A percentile compares a stretch with the other conserved stretches of the same genome.
Evolutionary conservation across 495 filamentous ascomycete species (phyloP).

Genomic region (Podospora pseudocomata): DNA sequence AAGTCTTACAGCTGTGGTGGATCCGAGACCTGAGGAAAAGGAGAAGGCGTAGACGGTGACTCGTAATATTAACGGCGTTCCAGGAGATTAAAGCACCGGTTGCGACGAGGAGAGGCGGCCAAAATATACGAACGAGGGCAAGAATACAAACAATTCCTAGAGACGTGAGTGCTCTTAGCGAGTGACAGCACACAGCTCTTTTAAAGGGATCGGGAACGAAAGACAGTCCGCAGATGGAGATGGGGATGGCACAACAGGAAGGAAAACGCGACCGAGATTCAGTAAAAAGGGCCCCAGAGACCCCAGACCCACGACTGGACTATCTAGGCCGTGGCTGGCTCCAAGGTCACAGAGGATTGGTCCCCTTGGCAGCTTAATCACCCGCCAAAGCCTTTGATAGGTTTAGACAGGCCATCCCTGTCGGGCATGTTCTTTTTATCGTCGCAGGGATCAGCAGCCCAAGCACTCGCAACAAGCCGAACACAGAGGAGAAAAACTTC

Average conservation of each 20-base stretch:
- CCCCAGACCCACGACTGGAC: conserved; percentile 15
- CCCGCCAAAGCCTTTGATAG: conserved; percentile 15
- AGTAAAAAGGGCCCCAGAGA: conserved; percentile 14
- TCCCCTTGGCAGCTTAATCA: conserved; percentile 13
- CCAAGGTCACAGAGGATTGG: conserved; percentile 22
- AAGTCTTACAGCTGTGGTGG: conserved; percentile 3
- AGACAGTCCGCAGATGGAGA: conserved; percentile 16
- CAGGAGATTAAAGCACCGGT: conserved; percentile 8
- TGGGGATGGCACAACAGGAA: conserved; percentile 11
- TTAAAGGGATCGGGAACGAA: conserved; percentile 2
- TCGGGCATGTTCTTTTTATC: conserved; percentile 6
- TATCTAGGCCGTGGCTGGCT: conserved; percentile 19
- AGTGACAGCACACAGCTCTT: conserved; percentile 28
- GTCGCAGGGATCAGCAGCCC: conserved; percentile 13
- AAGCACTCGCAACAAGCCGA: conserved; percentile 1
- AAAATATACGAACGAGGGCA: conserved; percentile 22
- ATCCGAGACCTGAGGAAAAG: conserved; percentile 14
- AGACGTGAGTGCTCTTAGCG: conserved; percentile 22
- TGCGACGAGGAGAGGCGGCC: conserved; percentile 6
- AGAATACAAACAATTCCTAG: conserved; percentile 15
- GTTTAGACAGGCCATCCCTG: conserved; percentile 1
- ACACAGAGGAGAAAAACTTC: neutral
- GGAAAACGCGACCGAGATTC: conserved; percentile 20
- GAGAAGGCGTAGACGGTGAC: conserved; percentile 10
- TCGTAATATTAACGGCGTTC: conserved; percentile 7